A percentile compares a stretch with the other conserved stretches of the same genome.
Evolutionary conservation across 2,329 filamentous ascomycete genomes (phyloP).

Genomic region (Ceratocystiopsis sp.): DNA sequence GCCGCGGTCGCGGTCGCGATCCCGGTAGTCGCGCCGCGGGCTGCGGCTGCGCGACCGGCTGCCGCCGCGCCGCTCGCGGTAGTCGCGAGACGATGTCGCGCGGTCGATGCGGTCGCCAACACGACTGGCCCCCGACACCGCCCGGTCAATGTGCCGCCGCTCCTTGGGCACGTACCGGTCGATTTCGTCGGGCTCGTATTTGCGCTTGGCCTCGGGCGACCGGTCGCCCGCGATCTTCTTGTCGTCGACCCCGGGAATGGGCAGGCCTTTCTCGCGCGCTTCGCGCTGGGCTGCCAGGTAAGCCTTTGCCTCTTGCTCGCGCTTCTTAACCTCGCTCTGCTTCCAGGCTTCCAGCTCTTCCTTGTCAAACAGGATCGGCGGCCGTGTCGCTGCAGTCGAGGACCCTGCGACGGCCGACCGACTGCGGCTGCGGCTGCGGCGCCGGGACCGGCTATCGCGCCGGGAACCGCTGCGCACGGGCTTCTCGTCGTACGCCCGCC

Average conservation of each 20-base stretch:
- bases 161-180: conserved; percentile 31
- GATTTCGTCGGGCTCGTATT: conserved; percentile 22
- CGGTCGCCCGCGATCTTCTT: conserved; percentile 23
- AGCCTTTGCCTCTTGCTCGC: conserved; percentile 46
- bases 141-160: conserved; percentile 18
- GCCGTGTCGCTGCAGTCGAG: conserved; percentile 13
- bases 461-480: no score
- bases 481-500: conserved; percentile 6
- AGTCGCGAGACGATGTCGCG: conserved; percentile 4
- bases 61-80: conserved; percentile 3
- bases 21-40: conserved; percentile 11
- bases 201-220: conserved; percentile 25
- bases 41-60: conserved; percentile 5
- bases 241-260: conserved; percentile 40
- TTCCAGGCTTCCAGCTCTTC: conserved; percentile 40
- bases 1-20: conserved; percentile 14
- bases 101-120: no score
- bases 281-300: conserved; percentile 46
- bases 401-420: conserved; percentile 16
- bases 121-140: conserved; percentile 8
- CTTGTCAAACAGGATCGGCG: conserved; percentile 24
- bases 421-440: conserved; percentile 26
- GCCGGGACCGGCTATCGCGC: conserved; percentile 13
- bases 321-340: conserved; percentile 42
- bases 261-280: conserved; percentile 40